A percentile compares a stretch with the other conserved stretches of the same genome.
Evolutionary conservation across 306 rosid species (phyloP).

Genomic region (Abrus precatorius): DNA sequence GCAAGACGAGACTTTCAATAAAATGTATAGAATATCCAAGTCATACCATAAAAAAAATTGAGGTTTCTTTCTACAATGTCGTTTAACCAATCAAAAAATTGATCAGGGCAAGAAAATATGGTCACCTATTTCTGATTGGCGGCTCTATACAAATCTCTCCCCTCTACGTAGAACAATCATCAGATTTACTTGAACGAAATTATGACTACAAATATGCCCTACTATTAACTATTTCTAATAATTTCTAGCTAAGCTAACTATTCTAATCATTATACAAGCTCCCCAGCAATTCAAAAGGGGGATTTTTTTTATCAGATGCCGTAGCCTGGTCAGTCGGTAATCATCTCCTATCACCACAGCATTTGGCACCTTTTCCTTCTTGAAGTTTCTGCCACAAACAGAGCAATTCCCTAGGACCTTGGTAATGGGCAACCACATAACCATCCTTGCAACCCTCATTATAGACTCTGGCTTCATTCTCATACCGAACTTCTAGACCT

Average conservation of each 20-base stretch:
- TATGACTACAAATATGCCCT: constrained; percentile 47
- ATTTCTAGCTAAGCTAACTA: constrained; percentile 41
- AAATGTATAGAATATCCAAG: background rate
- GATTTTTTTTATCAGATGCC: constrained; percentile 34
- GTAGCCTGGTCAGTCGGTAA: constrained; percentile 42
- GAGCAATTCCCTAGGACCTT: constrained; percentile 94
- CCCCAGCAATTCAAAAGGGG: constrained; percentile 36
- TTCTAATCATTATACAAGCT: constrained; percentile 51
- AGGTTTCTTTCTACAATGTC: constrained; percentile 36
- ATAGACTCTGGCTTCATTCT: constrained; percentile 69
- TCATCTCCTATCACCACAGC: constrained; percentile 76
- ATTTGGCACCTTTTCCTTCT: constrained; percentile 69
- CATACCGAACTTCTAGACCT: constrained; percentile 74
- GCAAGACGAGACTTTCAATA: background rate
- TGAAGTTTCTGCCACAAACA: constrained; percentile 96
- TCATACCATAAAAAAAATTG: background rate
- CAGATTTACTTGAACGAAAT: constrained; percentile 41
- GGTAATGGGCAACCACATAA: constrained; percentile 97
- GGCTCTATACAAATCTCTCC: constrained; percentile 57
- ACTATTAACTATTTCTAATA: constrained; percentile 42
- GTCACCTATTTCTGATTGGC: constrained; percentile 43
- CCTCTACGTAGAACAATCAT: constrained; percentile 42
- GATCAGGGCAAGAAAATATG: constrained; percentile 28
- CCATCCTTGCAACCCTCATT: constrained; percentile 89
- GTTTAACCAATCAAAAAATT: constrained; percentile 30